Evolutionary conservation across 2,329 filamentous ascomycete genomes (phyloP), one percentile per base, ranked within the genome.

Genomic region (Chaetomiaceae sp.): DNA sequence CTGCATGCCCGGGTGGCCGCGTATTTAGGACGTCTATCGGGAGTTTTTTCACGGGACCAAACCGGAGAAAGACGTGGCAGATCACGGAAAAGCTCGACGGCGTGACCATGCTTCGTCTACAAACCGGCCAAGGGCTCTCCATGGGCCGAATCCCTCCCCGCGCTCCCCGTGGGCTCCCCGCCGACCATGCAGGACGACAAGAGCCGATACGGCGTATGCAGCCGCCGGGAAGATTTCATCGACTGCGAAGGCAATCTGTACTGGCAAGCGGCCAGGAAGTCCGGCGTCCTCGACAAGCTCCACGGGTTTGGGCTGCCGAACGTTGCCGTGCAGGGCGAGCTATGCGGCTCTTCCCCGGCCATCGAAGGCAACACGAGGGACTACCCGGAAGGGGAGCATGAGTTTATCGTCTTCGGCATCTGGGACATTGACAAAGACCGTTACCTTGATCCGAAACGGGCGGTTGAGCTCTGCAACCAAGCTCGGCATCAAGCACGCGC

Each of bases 31-130:
- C 52, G 41, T 64, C 2, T 43, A 55, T 2, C n/a, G 4, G 44
- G 5, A 45, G 61, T 4, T 64, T 67, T 43, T 57, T 50, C 40
- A 20, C 37, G 8, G 37, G 14, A 0, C 3, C 7, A 13, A 29
- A 46, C 27, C 52, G 40, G 23, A 33, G 61, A 14, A 56, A 34
- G 1, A 21, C 54, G 1, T 68, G 63, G 48, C 63, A 67, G 41
- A 54, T 67, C 48, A 67, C 66, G 3, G 65, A 67, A 50, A 69
- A 69, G 56, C 59, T 69, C 3, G 67, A 69, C 48, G 67, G 67
- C 1, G 23, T 62, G 2, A 61, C 66, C 14, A 67, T 69, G 63
- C 62, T n/a, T 61, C 1, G 54, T 67, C 25, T 69, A 69, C 49
- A 46, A 53, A 6, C 54, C 68, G 11, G 36, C 55, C 5, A 51